Evolutionary conservation across 163 green algal species (phyloP).

Genomic region (Smithsoniella earleae): DNA sequence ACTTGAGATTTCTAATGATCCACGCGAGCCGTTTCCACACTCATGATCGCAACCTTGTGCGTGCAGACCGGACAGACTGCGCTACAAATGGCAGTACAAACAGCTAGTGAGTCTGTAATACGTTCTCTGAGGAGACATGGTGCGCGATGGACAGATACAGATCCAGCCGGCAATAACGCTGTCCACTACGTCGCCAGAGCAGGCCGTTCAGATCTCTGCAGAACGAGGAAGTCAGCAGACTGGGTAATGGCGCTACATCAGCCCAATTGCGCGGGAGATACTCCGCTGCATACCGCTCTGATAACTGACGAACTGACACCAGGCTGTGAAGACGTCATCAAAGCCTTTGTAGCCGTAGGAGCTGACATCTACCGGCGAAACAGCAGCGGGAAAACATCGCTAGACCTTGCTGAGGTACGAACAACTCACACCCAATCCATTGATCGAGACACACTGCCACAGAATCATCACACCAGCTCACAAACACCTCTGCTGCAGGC

Average conservation of each 20-base stretch:
- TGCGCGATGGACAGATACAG: conserved; percentile 9
- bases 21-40: too few relatives aligned
- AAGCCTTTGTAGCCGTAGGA: conserved; percentile 18
- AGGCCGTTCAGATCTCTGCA: not conserved
- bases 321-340: conserved; percentile 14
- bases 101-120: conserved; percentile 14
- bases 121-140: conserved; percentile 7
- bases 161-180: conserved; percentile 13
- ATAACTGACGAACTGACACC: not conserved
- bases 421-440: too few relatives aligned
- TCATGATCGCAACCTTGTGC: too few relatives aligned
- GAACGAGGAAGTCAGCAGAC: conserved; percentile 2
- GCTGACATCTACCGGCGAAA: conserved; percentile 27
- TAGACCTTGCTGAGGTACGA: conserved; percentile 10
- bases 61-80: conserved; percentile 28
- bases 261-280: conserved; percentile 7
- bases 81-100: conserved; percentile 14
- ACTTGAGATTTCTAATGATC: too few relatives aligned
- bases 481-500: too few relatives aligned
- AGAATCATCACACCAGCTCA: too few relatives aligned
- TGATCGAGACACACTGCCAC: too few relatives aligned
- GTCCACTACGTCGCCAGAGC: conserved; percentile 17
- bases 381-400: not conserved
- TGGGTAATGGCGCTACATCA: conserved; percentile 28
- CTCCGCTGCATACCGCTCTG: conserved; percentile 14